A percentile compares a stretch with the other conserved stretches of the same genome.
phyloP scores from a whole-genome alignment of 2,329 filamentous ascomycete genomes.

The Paecilomyces niveus region DNA sequence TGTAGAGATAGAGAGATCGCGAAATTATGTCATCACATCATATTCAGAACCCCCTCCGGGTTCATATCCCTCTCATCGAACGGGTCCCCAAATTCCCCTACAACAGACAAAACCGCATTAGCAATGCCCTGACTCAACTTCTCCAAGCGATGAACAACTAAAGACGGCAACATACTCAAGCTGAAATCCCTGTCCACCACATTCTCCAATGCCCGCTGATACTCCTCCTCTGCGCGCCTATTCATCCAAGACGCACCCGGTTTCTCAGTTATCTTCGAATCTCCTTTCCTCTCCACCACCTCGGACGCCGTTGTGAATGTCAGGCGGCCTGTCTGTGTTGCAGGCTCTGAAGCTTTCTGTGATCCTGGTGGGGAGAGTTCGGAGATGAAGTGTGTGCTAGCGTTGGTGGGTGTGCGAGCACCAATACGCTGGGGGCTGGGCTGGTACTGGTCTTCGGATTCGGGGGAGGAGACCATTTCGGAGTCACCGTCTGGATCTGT shows the following conservation, averaged over 20 bases:
- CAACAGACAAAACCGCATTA: conserved; percentile 1
- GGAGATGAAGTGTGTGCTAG: conserved; percentile 23
- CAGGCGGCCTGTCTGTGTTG: conserved; percentile 1
- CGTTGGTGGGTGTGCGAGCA: conserved; percentile 36
- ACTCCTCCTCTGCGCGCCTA: conserved; percentile 52
- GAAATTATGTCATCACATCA: not conserved
- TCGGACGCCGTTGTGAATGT: not conserved
- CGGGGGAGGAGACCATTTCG: conserved; percentile 46
- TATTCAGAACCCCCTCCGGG: conserved; percentile 12
- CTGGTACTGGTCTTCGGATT: conserved; percentile 16
- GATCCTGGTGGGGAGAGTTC: conserved; percentile 51
- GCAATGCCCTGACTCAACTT: not conserved
- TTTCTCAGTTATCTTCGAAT: conserved; percentile 15
- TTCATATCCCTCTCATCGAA: conserved; percentile 37
- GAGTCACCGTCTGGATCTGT: conserved; percentile 50
- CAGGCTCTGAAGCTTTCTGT: conserved; percentile 26
- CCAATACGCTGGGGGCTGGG: conserved; percentile 30
- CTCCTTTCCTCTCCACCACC: not conserved
- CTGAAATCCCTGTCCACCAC: conserved; percentile 48
- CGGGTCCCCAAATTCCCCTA: conserved; percentile 41
- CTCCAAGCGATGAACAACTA: not conserved
- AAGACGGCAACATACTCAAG: conserved; percentile 27
- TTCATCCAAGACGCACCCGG: conserved; percentile 49
- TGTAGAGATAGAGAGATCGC: conserved; percentile 3
- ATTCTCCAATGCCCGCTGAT: conserved; percentile 41